Evolutionary conservation across 2,329 filamentous ascomycete species (phyloP).

Genomic region (Paraphaeosphaeria minitans): DNA sequence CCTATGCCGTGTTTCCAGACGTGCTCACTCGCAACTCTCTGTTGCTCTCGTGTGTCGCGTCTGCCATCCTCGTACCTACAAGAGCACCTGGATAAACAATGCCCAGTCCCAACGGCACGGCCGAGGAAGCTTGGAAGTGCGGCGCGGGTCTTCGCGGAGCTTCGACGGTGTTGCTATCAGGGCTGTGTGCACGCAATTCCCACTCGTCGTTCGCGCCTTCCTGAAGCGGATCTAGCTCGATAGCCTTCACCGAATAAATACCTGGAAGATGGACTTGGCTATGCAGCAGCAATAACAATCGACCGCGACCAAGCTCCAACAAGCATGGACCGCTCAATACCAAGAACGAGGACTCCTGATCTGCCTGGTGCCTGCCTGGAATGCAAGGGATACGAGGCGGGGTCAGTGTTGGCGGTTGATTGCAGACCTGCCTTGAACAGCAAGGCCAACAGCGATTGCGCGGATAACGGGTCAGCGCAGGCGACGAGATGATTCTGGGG

Average conservation of each 20-base stretch:
- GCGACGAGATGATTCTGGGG: not conserved
- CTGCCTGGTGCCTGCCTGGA: constrained; percentile 18
- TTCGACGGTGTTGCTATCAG: constrained; percentile 4
- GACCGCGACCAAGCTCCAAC: constrained; percentile 7
- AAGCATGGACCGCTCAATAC: not conserved
- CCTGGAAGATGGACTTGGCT: not conserved
- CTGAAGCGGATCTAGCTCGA: constrained; percentile 2
- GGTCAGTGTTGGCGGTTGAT: constrained; percentile 5
- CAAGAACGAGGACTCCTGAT: constrained; percentile 18
- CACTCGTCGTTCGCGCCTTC: constrained; percentile 1
- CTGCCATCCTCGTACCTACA: not conserved
- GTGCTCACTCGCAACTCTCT: too few species aligned
- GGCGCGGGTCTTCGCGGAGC: not conserved
- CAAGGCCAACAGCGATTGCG: constrained; percentile 5
- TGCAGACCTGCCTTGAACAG: constrained; percentile 18
- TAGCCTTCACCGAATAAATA: not conserved
- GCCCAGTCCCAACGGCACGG: not conserved
- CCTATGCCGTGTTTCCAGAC: not conserved
- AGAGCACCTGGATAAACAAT: not conserved
- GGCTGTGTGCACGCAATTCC: not conserved
- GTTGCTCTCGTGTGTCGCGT: not conserved
- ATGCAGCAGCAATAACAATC: constrained; percentile 8
- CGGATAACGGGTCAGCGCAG: not conserved
- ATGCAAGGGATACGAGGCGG: constrained; percentile 12
- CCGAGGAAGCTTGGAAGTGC: constrained; percentile 7